A percentile compares a stretch with the other conserved stretches of the same genome.
Conservation (phyloP, 805 yeast genomes). For the Saturnispora quitensis region DNA sequence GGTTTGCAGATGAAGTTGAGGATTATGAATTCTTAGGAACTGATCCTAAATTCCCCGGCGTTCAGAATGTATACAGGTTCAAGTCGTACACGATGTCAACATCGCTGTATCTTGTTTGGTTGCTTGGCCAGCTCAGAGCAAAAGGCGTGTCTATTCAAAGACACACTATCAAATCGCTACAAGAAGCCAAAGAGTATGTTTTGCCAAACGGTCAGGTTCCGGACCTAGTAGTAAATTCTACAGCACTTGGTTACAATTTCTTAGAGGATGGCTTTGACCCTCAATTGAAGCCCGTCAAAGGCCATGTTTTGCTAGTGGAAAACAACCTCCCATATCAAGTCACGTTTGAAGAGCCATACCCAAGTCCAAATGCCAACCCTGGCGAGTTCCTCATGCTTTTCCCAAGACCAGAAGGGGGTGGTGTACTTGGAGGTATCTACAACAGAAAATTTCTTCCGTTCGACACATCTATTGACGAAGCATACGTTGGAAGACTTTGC, state of each 20-base stretch:
- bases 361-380: constrained; percentile 22
- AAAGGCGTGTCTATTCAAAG: constrained; percentile 41
- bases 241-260: constrained; percentile 41
- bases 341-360: constrained; percentile 22
- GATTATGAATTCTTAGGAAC: constrained; percentile 28
- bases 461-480: constrained; percentile 31
- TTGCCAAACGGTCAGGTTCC: constrained; percentile 18
- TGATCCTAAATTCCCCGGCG: constrained; percentile 29
- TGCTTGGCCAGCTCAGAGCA: constrained; percentile 35
- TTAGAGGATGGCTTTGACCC: constrained; percentile 44
- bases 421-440: constrained; percentile 49
- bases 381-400: constrained; percentile 49
- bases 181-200: constrained; percentile 36
- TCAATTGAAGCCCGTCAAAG: constrained; percentile 42
- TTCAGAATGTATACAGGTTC: constrained; percentile 30
- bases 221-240: constrained; percentile 45
- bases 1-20: constrained; percentile 41
- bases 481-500: constrained; percentile 40
- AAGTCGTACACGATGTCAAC: constrained; percentile 53
- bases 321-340: constrained; percentile 35
- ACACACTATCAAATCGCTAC: constrained; percentile 31
- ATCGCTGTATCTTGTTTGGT: constrained; percentile 44
- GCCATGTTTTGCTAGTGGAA: constrained; percentile 48
- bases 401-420: constrained; percentile 63
- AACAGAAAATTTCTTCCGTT: constrained; percentile 17